Conservation (phyloP, 1,139 yeast species). For the Saccharomycopsis hybrid region DNA sequence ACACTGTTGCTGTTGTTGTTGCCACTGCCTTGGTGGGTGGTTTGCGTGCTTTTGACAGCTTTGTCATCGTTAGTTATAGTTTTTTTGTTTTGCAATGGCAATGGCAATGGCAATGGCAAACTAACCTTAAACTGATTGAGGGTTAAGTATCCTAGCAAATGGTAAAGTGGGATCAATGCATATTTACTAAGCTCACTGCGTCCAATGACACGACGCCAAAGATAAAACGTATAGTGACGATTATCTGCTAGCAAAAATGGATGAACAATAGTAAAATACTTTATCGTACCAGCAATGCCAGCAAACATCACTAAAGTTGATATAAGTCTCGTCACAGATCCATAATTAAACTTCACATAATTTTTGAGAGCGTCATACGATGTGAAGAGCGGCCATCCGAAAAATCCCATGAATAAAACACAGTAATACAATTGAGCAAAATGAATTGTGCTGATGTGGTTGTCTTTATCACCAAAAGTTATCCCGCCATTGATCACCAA, state of each 20-base stretch:
- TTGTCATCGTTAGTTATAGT: not conserved
- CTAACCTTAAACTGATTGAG: not conserved
- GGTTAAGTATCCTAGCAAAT: conserved; percentile 39
- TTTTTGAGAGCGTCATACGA: conserved; percentile 19
- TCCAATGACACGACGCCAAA: conserved; percentile 58
- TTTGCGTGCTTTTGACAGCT: not conserved
- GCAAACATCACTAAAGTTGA: conserved; percentile 25
- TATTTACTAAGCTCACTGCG: conserved; percentile 36
- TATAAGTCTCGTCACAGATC: conserved; percentile 23
- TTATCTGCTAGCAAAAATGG: conserved; percentile 93
- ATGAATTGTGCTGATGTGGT: conserved; percentile 69
- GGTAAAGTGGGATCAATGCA: conserved; percentile 60
- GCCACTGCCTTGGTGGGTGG: not conserved
- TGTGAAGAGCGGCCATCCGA: conserved; percentile 69
- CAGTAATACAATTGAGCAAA: conserved; percentile 80
- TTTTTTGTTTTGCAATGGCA: not conserved
- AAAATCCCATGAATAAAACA: conserved; percentile 49
- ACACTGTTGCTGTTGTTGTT: not conserved
- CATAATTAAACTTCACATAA: conserved; percentile 29
- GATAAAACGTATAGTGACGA: conserved; percentile 85
- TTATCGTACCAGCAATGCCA: conserved; percentile 44
- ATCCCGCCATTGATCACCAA: conserved; percentile 64
- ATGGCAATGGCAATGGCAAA: not conserved
- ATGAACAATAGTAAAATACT: conserved; percentile 66
- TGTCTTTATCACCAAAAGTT: conserved; percentile 79